A percentile compares a stretch with the other conserved stretches of the same genome.
These are phyloP conservation scores for Phytophthora idaei DNA, from an alignment of 352 stramenopile species.

Conservation along the genomic window DNA sequence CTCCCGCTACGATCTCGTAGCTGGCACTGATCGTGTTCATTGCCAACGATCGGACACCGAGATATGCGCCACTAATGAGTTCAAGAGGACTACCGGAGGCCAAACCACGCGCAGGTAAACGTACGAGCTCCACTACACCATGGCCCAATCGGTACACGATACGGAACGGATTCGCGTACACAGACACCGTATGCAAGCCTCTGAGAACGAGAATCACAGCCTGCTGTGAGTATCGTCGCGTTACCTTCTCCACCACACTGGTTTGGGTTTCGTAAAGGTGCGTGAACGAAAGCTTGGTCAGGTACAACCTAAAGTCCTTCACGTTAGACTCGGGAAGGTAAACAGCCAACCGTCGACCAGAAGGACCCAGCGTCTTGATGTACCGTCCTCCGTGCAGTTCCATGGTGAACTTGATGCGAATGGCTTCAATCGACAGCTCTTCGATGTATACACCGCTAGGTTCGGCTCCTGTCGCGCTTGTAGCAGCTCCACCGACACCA, in stretches of 20 bases:
- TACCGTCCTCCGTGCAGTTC: slow-evolving; percentile 85
- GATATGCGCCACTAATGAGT: slow-evolving; percentile 81
- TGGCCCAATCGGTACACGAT: slow-evolving; percentile 88
- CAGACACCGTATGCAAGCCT: slow-evolving; percentile 84
- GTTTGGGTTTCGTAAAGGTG: slow-evolving; percentile 84
- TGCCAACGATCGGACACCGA: slow-evolving; percentile 82
- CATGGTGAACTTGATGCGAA: slow-evolving; percentile 88
- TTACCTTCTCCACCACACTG: slow-evolving; percentile 79
- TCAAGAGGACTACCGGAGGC: slow-evolving; percentile 85
- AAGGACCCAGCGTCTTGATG: slow-evolving; percentile 84
- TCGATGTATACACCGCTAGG: slow-evolving; percentile 84
- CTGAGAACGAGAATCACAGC: slow-evolving; percentile 85
- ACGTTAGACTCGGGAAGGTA: slow-evolving; percentile 91
- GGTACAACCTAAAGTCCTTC: slow-evolving; percentile 87
- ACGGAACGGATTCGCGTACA: slow-evolving; percentile 89
- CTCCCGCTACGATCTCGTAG: slow-evolving; percentile 88
- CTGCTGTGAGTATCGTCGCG: slow-evolving; percentile 84
- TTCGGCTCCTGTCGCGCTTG: slow-evolving; percentile 34
- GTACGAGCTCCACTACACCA: slow-evolving; percentile 80
- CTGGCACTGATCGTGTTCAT: slow-evolving; percentile 92
- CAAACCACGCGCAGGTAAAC: slow-evolving; percentile 76
- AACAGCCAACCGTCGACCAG: slow-evolving; percentile 70
- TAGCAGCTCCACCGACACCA: slow-evolving; percentile 19
- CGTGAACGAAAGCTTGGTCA: slow-evolving; percentile 82
- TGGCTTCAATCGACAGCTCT: slow-evolving; percentile 83